Evolutionary conservation across 1,284 basidiomycete species (phyloP).

Genomic region (Vanrija pseudolonga): DNA sequence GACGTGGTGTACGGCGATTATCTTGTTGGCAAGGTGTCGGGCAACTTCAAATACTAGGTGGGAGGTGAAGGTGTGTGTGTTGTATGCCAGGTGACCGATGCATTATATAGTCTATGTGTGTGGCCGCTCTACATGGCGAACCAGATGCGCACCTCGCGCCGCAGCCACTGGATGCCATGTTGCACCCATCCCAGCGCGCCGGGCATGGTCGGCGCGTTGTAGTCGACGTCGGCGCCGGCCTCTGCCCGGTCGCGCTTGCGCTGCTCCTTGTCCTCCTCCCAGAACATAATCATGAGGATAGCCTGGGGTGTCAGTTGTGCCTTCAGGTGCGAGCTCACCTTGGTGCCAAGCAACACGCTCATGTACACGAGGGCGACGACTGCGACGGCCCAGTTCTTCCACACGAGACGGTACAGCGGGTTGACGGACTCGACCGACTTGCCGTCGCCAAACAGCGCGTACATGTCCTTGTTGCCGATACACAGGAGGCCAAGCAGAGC

Average conservation of each 20-base stretch:
- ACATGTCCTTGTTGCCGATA: slow-evolving; percentile 11
- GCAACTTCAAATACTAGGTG: slow-evolving; percentile 30
- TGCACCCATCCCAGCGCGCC: no score
- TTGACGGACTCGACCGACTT: background rate
- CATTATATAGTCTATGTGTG: no score
- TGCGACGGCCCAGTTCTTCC: background rate
- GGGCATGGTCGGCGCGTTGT: no score
- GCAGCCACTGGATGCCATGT: no score
- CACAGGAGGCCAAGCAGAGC: slow-evolving; percentile 22
- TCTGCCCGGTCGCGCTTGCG: no score
- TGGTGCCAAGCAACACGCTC: background rate
- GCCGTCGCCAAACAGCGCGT: background rate
- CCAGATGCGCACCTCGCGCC: no score
- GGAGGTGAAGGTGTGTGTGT: background rate
- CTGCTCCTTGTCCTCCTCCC: no score
- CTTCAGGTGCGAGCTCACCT: background rate
- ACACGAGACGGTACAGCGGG: background rate
- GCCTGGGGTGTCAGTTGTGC: no score
- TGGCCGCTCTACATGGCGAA: no score
- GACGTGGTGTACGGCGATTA: slow-evolving; percentile 7
- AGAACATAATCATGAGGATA: no score
- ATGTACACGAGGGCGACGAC: background rate
- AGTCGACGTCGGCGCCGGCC: no score
- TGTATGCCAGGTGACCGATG: no score
- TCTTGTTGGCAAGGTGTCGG: slow-evolving; percentile 22